A percentile compares a stretch with the other conserved stretches of the same genome.
These are phyloP conservation scores for Stropharia rugosoannulata DNA, from an alignment of 768 basidiomycete species.

Conservation along the genomic window DNA sequence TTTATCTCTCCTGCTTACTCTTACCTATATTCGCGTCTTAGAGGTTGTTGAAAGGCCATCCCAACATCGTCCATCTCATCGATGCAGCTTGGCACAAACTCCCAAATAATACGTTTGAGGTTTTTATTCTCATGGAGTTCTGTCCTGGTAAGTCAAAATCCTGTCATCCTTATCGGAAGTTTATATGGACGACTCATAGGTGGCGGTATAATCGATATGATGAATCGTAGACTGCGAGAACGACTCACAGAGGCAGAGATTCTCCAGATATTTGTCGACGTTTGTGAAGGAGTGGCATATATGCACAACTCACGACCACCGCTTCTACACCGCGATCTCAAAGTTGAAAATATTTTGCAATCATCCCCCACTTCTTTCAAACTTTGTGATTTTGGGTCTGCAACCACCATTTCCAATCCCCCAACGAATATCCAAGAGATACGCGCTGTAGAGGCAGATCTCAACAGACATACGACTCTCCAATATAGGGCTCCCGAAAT, in stretches of 20 bases:
- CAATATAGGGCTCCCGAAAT: constrained; percentile 99
- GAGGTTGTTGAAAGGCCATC: constrained; percentile 90
- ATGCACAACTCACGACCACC: constrained; percentile 95
- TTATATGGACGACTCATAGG: constrained; percentile 44
- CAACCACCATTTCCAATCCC: constrained; percentile 71
- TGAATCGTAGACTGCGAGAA: constrained; percentile 95
- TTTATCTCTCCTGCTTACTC: constrained; percentile 8
- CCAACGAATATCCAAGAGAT: constrained; percentile 84
- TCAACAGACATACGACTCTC: constrained; percentile 93
- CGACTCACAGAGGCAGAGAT: constrained; percentile 95
- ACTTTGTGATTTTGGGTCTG: constrained; percentile 97
- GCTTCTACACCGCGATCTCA: constrained; percentile 94
- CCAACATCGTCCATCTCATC: constrained; percentile 94
- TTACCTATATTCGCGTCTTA: constrained; percentile 31
- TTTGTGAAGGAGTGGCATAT: constrained; percentile 93
- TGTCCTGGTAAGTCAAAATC: constrained; percentile 68
- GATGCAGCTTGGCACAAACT: constrained; percentile 91
- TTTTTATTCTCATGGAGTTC: constrained; percentile 99
- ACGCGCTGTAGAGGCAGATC: constrained; percentile 82
- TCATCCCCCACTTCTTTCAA: constrained; percentile 85
- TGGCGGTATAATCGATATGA: constrained; percentile 99
- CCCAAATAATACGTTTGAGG: constrained; percentile 85
- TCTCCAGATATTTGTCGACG: constrained; percentile 95
- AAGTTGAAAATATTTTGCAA: constrained; percentile 98
- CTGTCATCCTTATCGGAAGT: neutral